These are phyloP conservation scores for Keithomyces neogunnii DNA, from an alignment of 2,329 filamentous ascomycete genomes.

Conservation along the genomic window DNA sequence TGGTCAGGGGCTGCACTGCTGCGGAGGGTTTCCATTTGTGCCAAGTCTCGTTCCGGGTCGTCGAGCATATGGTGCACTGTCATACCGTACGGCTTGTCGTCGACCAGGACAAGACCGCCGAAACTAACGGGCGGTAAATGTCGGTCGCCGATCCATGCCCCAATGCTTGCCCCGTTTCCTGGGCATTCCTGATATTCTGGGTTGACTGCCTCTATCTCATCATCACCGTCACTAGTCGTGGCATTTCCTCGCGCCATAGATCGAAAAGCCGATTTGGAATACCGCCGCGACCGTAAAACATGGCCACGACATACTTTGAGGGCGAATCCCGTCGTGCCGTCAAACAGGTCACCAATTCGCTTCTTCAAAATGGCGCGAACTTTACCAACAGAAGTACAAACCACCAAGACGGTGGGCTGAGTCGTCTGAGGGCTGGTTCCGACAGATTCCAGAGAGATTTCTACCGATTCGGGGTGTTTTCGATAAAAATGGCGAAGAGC, in stretches of 20 bases:
- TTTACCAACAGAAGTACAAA: slow-evolving; percentile 66
- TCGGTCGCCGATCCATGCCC: slow-evolving; percentile 75
- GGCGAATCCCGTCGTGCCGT: slow-evolving; percentile 51
- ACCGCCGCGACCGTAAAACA: slow-evolving; percentile 51
- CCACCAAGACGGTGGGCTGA: slow-evolving; percentile 65
- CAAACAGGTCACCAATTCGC: slow-evolving; percentile 57
- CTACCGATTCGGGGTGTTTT: slow-evolving; percentile 67
- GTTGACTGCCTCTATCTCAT: slow-evolving; percentile 47
- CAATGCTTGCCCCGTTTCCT: slow-evolving; percentile 82
- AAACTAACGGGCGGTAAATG: slow-evolving; percentile 88
- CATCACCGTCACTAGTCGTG: slow-evolving; percentile 30
- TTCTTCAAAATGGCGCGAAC: slow-evolving; percentile 64
- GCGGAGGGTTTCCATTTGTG: slow-evolving; percentile 16
- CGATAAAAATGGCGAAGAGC: slow-evolving; percentile 63
- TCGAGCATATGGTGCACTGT: slow-evolving; percentile 97
- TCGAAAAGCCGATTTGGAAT: slow-evolving; percentile 19
- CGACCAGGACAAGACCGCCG: slow-evolving; percentile 77
- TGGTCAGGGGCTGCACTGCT: slow-evolving; percentile 32
- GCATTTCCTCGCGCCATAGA: slow-evolving; percentile 23
- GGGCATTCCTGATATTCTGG: slow-evolving; percentile 72
- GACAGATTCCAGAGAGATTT: slow-evolving; percentile 68
- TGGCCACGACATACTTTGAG: slow-evolving; percentile 67
- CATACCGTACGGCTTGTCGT: slow-evolving; percentile 83
- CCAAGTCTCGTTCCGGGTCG: slow-evolving; percentile 44
- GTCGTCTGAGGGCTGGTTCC: slow-evolving; percentile 59